These are phyloP conservation scores for Syzygium aqueum DNA, from an alignment of 345 rosid species.

Conservation along the genomic window DNA sequence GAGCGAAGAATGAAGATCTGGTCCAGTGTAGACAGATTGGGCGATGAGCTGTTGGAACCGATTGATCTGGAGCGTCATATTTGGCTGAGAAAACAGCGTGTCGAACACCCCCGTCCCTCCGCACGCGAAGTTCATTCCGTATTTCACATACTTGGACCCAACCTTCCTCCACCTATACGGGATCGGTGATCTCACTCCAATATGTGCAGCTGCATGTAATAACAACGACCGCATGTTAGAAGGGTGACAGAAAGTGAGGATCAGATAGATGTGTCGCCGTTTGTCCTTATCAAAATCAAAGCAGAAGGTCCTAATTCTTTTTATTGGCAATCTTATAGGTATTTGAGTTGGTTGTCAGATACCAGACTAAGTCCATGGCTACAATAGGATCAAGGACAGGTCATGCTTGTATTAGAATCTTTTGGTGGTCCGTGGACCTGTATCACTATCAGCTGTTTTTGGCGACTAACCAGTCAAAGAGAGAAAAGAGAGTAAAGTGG, in stretches of 20 bases:
- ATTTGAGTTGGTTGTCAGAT: not conserved
- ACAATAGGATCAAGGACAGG: too few species aligned
- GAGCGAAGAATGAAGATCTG: slow-evolving; percentile 27
- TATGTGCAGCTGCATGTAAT: slow-evolving; percentile 31
- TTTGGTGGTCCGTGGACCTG: not conserved
- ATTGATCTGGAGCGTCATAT: slow-evolving; percentile 70
- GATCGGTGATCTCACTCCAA: slow-evolving; percentile 59
- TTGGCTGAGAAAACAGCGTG: slow-evolving; percentile 31
- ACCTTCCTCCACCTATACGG: slow-evolving; percentile 42
- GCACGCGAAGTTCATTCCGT: slow-evolving; percentile 72
- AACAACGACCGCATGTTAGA: not conserved
- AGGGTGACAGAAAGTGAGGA: not conserved
- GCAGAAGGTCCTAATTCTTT: not conserved
- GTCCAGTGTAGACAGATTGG: slow-evolving; percentile 11
- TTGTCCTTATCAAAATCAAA: not conserved
- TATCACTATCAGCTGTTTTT: not conserved
- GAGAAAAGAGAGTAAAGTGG: not conserved
- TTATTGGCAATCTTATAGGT: not conserved
- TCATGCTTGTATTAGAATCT: not conserved
- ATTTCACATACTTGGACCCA: slow-evolving; percentile 11
- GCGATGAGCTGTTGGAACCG: slow-evolving; percentile 32
- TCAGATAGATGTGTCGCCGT: not conserved
- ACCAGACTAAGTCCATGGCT: not conserved
- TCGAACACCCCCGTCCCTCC: slow-evolving; percentile 85
- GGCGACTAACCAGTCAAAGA: not conserved